Evolutionary conservation across 2,329 filamentous ascomycete species (phyloP).

Genomic region (Cytospora piceicola): DNA sequence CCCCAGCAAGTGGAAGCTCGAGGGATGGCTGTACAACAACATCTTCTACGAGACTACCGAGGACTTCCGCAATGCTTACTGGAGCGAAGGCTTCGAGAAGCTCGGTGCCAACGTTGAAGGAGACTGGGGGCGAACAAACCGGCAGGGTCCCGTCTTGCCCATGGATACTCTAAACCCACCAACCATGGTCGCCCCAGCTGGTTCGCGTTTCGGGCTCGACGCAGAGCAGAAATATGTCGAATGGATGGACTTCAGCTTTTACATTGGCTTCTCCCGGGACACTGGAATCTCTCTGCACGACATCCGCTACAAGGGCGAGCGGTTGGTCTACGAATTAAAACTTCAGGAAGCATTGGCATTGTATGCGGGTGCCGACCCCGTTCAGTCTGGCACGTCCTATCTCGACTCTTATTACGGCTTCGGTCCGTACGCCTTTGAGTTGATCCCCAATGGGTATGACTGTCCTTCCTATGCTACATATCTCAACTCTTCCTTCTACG

Average conservation of each 20-base stretch:
- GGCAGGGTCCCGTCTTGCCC: slow-evolving; percentile 42
- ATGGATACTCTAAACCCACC: slow-evolving; percentile 45
- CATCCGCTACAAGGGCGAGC: slow-evolving; percentile 57
- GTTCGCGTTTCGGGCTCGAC: slow-evolving; percentile 49
- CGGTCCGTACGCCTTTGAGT: slow-evolving; percentile 48
- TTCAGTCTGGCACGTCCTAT: slow-evolving; percentile 50
- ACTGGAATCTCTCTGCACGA: slow-evolving; percentile 55
- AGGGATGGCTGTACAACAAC: slow-evolving; percentile 59
- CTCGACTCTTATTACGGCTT: slow-evolving; percentile 54
- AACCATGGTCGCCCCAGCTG: slow-evolving; percentile 42
- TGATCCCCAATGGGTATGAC: slow-evolving; percentile 55
- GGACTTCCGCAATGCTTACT: slow-evolving; percentile 50
- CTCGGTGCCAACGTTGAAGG: slow-evolving; percentile 53
- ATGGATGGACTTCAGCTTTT: slow-evolving; percentile 59
- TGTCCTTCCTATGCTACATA: slow-evolving; percentile 56
- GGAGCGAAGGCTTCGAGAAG: slow-evolving; percentile 49
- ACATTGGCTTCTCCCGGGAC: slow-evolving; percentile 52
- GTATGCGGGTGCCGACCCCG: slow-evolving; percentile 53
- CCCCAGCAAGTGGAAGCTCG: slow-evolving; percentile 52
- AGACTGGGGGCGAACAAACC: slow-evolving; percentile 49
- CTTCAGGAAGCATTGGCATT: slow-evolving; percentile 60
- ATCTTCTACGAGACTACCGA: slow-evolving; percentile 56
- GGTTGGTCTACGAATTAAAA: slow-evolving; percentile 59
- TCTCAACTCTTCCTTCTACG: slow-evolving; percentile 52
- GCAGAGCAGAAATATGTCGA: slow-evolving; percentile 48